Evolutionary conservation across 2,329 filamentous ascomycete species (phyloP).

Genomic region (Aplosporella prunicola): DNA sequence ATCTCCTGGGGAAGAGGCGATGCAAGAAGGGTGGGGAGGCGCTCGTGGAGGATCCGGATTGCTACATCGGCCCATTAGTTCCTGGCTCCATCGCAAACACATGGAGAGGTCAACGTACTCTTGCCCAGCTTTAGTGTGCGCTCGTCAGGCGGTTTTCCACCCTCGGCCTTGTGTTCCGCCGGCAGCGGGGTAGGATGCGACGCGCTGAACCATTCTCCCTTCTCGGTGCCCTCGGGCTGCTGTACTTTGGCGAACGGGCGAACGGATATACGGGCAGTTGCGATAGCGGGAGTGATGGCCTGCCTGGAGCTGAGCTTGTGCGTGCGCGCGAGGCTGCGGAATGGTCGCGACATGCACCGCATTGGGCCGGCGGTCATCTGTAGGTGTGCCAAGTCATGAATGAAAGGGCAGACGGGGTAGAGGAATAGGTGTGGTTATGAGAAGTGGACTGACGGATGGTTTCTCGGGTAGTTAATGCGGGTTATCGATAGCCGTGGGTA

Average conservation of each 20-base stretch:
- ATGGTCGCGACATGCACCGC: slow-evolving; percentile 36
- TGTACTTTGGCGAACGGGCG: slow-evolving; percentile 23
- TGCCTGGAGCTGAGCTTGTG: slow-evolving; percentile 5
- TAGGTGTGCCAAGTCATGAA: slow-evolving; percentile 12
- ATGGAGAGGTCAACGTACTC: slow-evolving; percentile 34
- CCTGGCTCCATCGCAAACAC: background rate
- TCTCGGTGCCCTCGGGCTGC: slow-evolving; percentile 22
- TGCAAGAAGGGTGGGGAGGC: slow-evolving; percentile 51
- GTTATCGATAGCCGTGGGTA: background rate
- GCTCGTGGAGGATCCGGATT: slow-evolving; percentile 51
- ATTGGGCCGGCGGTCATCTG: slow-evolving; percentile 37
- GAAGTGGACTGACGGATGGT: slow-evolving; percentile 1
- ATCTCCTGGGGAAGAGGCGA: slow-evolving; percentile 53
- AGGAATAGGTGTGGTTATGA: background rate
- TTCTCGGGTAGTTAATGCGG: background rate
- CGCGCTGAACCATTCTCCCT: slow-evolving; percentile 37
- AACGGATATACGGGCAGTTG: background rate
- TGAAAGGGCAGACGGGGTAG: background rate
- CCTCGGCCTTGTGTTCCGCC: slow-evolving; percentile 21
- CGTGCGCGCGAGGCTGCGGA: slow-evolving; percentile 19
- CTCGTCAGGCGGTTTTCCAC: slow-evolving; percentile 46
- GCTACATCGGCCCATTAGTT: slow-evolving; percentile 33
- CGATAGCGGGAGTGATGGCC: slow-evolving; percentile 15
- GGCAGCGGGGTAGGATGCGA: slow-evolving; percentile 21
- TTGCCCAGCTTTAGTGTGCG: slow-evolving; percentile 53